Evolutionary conservation across 1,284 basidiomycete genomes (phyloP).

Genomic region (Sphagnurus paluster): DNA sequence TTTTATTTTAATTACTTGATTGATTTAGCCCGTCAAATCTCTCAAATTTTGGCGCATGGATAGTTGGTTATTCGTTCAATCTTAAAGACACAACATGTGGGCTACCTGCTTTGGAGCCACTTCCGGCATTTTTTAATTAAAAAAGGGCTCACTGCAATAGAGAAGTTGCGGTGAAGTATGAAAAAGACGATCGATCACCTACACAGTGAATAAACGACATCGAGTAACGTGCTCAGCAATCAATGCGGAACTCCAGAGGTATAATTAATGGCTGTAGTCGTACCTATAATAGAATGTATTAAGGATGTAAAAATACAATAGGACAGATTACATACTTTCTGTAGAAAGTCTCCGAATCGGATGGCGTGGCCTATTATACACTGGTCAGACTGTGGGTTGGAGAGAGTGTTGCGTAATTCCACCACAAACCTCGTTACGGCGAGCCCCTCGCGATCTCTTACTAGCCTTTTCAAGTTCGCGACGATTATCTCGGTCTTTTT

Average conservation of each 20-base stretch:
- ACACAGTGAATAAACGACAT: too few species aligned
- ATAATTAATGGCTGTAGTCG: conserved; percentile 58
- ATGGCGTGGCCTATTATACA: conserved; percentile 48
- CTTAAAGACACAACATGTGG: too few species aligned
- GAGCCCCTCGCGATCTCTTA: conserved; percentile 70
- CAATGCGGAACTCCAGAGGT: conserved; percentile 10
- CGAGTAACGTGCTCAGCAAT: too few species aligned
- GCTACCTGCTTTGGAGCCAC: too few species aligned
- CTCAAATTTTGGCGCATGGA: too few species aligned
- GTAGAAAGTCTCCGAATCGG: conserved; percentile 88
- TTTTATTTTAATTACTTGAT: too few species aligned
- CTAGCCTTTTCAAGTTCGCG: conserved; percentile 59
- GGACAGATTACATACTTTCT: conserved; percentile 68
- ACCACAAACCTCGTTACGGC: conserved; percentile 50
- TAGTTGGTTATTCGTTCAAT: too few species aligned
- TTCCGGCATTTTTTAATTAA: too few species aligned
- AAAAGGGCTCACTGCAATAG: too few species aligned
- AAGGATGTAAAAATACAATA: background rate
- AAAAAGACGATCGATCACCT: too few species aligned
- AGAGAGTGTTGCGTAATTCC: background rate
- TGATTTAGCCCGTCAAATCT: too few species aligned
- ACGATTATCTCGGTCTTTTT: conserved; percentile 73
- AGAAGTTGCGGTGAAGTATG: too few species aligned
- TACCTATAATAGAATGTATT: conserved; percentile 45
- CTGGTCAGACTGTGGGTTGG: conserved; percentile 5